Evolutionary conservation across 805 yeast species (phyloP).

Genomic region (Metschnikowia koreensis): DNA sequence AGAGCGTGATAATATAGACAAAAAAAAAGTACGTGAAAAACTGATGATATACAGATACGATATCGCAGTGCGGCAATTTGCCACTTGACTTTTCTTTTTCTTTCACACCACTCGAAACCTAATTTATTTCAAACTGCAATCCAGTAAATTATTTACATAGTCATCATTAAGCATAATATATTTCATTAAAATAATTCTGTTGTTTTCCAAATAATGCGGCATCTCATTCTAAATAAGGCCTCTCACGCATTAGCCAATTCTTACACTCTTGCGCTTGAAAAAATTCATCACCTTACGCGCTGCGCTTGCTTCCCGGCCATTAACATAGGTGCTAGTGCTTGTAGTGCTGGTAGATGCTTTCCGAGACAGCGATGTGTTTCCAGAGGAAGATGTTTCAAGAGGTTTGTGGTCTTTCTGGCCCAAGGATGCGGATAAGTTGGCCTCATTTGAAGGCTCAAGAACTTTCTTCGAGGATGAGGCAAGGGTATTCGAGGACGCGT

Average conservation of each 20-base stretch:
- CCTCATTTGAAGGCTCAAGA: conserved; percentile 24
- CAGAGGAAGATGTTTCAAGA: conserved; percentile 29
- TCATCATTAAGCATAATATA: background rate
- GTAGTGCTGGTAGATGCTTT: conserved; percentile 15
- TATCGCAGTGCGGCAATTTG: conserved; percentile 5
- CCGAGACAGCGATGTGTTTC: conserved; percentile 9
- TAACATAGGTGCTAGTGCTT: conserved; percentile 24
- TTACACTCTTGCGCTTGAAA: conserved; percentile 20
- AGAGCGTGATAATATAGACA: background rate
- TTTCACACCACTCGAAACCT: background rate
- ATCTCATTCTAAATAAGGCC: background rate
- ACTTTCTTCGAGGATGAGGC: conserved; percentile 23
- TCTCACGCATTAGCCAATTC: conserved; percentile 12
- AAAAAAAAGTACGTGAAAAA: background rate
- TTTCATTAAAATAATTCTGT: background rate
- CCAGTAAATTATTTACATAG: background rate
- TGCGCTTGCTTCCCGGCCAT: conserved; percentile 62
- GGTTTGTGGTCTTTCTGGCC: conserved; percentile 23
- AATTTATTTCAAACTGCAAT: background rate
- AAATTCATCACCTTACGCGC: conserved; percentile 45
- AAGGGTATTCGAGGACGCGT: conserved; percentile 19
- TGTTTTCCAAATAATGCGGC: background rate
- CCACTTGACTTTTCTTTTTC: conserved; percentile 1
- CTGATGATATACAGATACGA: background rate
- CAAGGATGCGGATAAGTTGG: conserved; percentile 3